Evolutionary conservation across 2,329 filamentous ascomycete genomes (phyloP), one percentile per base, ranked within the genome.

Genomic region (Cercospora brassicicola): DNA sequence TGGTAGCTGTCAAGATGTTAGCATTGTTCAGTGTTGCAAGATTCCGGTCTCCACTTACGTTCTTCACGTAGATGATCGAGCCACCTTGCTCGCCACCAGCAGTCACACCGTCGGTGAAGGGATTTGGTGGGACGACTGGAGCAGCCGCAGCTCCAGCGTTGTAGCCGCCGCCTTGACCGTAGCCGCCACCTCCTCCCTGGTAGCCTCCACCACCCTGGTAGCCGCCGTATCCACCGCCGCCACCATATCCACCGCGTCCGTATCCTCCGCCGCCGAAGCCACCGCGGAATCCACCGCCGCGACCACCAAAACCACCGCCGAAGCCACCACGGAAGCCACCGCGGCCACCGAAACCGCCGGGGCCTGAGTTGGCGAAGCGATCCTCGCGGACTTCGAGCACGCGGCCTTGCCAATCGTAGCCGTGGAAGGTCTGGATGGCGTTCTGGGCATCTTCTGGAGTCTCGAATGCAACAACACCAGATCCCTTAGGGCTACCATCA

Each of bases 331-430:
- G 79, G 51, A 79, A 77, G 56, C 79, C 78, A 31, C 76, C 73
- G 23, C 71, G 67, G 26, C 79, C 79, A 53, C 79, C 81, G 23
- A 79, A 80, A 45, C 79, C 45, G 18, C n/a, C 79, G 60, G 79
- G 77, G 31, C 78, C 79, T 68, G 84, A 81, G 68, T 88, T 89
- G 68, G 95, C 95, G 78, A 94, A 99, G 67, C 95, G 91, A 78
- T 99, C 95, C 81, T 98, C 94, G 71, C 95, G 93, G 71, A 99
- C 95, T 80, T 99, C 95, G 61, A 99, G 88, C 62, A 90, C 84
- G 67, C 95, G 91, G 10, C 95, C 95, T 80, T 98, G 94, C 95
- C 95, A 99, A 72, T 99, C 95, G 79, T 97, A 98, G 67, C 95
- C 95, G 78, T 98, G 97, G 85, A 98, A 99, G 74, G 97, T 94